Percentiles rank a stretch among this genome's conserved stretches.
phyloP scores from a whole-genome alignment of 169 alveolate genomes.

The Eimeria praecox region DNA sequence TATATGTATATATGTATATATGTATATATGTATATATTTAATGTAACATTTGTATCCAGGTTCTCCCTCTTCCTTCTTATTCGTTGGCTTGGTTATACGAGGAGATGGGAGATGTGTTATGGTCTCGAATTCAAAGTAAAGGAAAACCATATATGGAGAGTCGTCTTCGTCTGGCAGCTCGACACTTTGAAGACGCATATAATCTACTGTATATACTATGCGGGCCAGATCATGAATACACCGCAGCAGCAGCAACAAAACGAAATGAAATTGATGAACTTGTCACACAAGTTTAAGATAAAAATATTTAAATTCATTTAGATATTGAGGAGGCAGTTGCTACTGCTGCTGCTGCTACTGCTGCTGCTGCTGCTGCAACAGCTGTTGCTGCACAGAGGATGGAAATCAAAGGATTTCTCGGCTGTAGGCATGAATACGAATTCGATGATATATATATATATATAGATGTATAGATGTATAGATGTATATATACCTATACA shows the following conservation, averaged over 20 bases:
- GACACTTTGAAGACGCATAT: constrained; percentile 76
- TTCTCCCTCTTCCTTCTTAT: constrained; percentile 85
- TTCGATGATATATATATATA: too few species aligned
- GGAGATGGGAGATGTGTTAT: constrained; percentile 86
- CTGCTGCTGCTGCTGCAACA: not conserved
- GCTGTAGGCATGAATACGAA: not conserved
- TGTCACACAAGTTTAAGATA: not conserved
- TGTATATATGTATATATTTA: not conserved
- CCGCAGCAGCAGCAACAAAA: constrained; percentile 74
- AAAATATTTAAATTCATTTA: too few species aligned
- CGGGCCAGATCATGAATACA: constrained; percentile 79
- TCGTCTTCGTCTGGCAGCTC: not conserved
- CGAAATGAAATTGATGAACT: constrained; percentile 41
- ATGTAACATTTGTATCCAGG: constrained; percentile 25
- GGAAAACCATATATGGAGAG: not conserved
- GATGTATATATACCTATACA: not conserved
- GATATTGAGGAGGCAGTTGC: too few species aligned
- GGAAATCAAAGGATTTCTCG: not conserved
- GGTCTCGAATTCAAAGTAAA: not conserved
- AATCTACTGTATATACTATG: constrained; percentile 77
- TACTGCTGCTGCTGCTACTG: not conserved
- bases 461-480: too few species aligned
- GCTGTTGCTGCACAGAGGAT: not conserved
- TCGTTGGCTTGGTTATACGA: constrained; percentile 88
- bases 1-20: not conserved